Conservation (phyloP, 2,329 filamentous ascomycete genomes). For the Ascochyta viciae-villosae region DNA sequence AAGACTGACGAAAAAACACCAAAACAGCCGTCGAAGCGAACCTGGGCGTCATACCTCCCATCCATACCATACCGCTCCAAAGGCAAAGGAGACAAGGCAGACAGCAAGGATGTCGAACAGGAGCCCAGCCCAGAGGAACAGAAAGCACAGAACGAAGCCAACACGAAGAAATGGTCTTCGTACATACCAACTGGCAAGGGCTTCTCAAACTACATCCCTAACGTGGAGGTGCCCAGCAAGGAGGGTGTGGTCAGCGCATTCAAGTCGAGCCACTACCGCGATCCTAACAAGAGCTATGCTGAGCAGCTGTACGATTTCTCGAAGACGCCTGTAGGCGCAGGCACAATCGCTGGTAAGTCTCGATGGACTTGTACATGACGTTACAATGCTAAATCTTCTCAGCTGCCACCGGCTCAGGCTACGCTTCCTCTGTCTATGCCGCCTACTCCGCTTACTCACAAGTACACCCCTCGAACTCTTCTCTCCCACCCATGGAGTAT, state of each 20-base stretch:
- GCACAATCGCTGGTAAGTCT: slow-evolving; percentile 50
- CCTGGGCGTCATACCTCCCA: slow-evolving; percentile 50
- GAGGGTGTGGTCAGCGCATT: slow-evolving; percentile 55
- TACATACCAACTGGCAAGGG: slow-evolving; percentile 58
- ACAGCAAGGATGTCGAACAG: slow-evolving; percentile 24
- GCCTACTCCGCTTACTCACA: slow-evolving; percentile 57
- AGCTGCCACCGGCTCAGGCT: slow-evolving; percentile 57
- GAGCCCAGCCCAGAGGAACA: slow-evolving; percentile 37
- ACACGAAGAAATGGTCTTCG: slow-evolving; percentile 54
- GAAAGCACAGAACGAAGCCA: slow-evolving; percentile 44
- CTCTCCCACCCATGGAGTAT: slow-evolving; percentile 55
- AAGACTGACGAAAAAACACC: slow-evolving; percentile 22
- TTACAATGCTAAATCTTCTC: not conserved
- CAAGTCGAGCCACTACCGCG: slow-evolving; percentile 53
- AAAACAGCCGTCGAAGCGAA: slow-evolving; percentile 37
- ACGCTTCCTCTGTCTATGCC: slow-evolving; percentile 56
- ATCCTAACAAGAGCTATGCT: slow-evolving; percentile 57
- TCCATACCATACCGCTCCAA: slow-evolving; percentile 48
- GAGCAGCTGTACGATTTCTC: slow-evolving; percentile 60
- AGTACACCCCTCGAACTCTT: slow-evolving; percentile 38
- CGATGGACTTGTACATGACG: not conserved
- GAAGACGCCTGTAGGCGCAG: slow-evolving; percentile 59
- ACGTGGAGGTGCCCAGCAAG: slow-evolving; percentile 43
- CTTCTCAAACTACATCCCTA: slow-evolving; percentile 57
- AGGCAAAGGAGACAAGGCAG: slow-evolving; percentile 24